phyloP scores from a whole-genome alignment of 345 rosid genomes.

The Syzygium aromaticum region DNA sequence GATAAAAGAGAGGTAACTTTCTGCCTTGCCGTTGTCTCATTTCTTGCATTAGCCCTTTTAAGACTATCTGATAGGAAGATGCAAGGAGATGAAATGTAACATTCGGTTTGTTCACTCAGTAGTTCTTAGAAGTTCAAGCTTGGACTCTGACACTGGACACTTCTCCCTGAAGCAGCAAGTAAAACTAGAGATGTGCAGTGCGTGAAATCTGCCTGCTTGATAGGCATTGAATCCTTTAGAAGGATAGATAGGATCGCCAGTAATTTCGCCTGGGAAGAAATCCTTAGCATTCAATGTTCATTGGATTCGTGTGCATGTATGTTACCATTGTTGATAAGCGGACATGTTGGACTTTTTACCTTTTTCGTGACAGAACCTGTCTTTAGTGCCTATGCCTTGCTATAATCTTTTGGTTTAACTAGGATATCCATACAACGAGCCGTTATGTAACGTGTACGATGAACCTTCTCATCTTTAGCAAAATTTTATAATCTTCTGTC shows the following conservation, averaged over 20 bases:
- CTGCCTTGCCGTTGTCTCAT: background rate
- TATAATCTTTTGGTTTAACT: background rate
- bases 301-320: background rate
- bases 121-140: background rate
- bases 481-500: background rate
- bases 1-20: constrained; percentile 38
- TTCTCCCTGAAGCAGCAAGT: too few species aligned
- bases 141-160: too few species aligned
- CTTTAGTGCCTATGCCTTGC: background rate
- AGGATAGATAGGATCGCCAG: background rate
- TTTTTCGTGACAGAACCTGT: background rate
- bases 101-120: too few species aligned
- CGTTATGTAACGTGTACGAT: background rate
- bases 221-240: background rate
- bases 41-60: background rate
- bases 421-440: background rate
- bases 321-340: background rate
- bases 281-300: background rate
- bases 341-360: background rate
- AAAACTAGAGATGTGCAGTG: too few species aligned
- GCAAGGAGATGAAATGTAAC: background rate
- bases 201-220: background rate
- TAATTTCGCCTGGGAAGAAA: background rate
- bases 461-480: background rate
- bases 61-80: background rate